phyloP scores from a whole-genome alignment of 331 rosid species.

The Quercus tomentella region DNA sequence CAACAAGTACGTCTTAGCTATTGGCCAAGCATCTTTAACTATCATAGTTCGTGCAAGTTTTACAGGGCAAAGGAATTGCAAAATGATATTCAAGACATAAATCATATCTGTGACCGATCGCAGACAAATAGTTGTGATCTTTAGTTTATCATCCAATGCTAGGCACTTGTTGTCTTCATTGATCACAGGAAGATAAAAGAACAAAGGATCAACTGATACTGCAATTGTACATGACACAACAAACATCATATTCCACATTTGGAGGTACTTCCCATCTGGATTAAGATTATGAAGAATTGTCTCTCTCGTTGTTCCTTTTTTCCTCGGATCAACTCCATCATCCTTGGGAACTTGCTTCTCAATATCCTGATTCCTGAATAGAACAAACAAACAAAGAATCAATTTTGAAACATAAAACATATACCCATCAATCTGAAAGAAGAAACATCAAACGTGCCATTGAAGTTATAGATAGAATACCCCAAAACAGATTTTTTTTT shows the following conservation, averaged over 20 bases:
- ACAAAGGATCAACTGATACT: conserved; percentile 34
- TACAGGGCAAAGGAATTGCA: conserved; percentile 3
- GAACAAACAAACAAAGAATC: not conserved
- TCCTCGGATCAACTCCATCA: no score
- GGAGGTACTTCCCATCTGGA: not conserved
- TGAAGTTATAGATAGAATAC: no score
- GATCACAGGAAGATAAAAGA: conserved; percentile 33
- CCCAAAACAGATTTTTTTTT: no score
- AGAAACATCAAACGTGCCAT: no score
- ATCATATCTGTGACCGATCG: conserved; percentile 22
- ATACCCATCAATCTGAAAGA: no score
- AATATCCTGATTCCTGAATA: not conserved
- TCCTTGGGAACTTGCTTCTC: not conserved
- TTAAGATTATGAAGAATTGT: no score
- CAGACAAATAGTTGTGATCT: not conserved
- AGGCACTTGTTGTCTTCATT: conserved; percentile 13
- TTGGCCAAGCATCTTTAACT: not conserved
- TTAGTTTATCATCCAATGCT: conserved; percentile 14
- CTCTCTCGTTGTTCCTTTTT: not conserved
- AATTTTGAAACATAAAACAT: no score
- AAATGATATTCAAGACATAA: conserved; percentile 18
- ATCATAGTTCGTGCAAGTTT: not conserved
- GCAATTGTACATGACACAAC: conserved; percentile 24
- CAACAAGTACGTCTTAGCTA: not conserved
- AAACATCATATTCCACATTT: conserved; percentile 20